phyloP scores from a whole-genome alignment of 805 yeast species.

The Candida caryicola region DNA sequence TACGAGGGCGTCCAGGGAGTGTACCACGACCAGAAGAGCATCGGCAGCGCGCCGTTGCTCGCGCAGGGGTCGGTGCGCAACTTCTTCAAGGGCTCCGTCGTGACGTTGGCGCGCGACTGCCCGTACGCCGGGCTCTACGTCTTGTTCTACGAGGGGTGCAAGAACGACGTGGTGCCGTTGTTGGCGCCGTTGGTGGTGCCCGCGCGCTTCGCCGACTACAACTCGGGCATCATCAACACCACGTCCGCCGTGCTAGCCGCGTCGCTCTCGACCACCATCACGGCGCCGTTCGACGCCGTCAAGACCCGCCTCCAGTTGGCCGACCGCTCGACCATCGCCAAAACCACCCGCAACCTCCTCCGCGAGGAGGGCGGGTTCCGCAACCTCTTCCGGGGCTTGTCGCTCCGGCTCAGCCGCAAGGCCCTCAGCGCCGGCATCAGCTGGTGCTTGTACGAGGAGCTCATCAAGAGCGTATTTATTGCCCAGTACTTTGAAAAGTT shows the following conservation, averaged over 20 bases:
- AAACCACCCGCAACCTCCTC: conserved; percentile 41
- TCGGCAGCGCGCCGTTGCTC: conserved; percentile 12
- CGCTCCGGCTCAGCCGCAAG: conserved; percentile 77
- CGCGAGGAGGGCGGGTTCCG: conserved; percentile 45
- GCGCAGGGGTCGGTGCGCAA: conserved; percentile 47
- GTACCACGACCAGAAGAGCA: conserved; percentile 22
- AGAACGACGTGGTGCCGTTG: conserved; percentile 54
- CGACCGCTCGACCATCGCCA: conserved; percentile 38
- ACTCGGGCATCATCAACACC: conserved; percentile 55
- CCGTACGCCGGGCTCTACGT: conserved; percentile 96
- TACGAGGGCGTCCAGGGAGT: conserved; percentile 58
- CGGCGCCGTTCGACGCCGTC: conserved; percentile 94
- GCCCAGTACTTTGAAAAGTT: background rate
- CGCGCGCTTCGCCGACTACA: conserved; percentile 9
- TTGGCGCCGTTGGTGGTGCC: conserved; percentile 9
- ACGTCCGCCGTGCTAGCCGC: conserved; percentile 80
- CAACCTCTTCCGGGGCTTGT: conserved; percentile 78
- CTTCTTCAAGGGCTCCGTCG: conserved; percentile 83
- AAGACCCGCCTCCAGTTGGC: conserved; percentile 87
- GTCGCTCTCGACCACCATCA: conserved; percentile 71
- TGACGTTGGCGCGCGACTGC: conserved; percentile 86
- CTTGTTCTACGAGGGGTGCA: conserved; percentile 72
- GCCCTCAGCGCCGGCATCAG: conserved; percentile 92
- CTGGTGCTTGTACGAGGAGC: conserved; percentile 95
- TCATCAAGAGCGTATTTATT: conserved; percentile 43